A percentile compares a stretch with the other conserved stretches of the same genome.
These are phyloP conservation scores for Amanita thiersii DNA, from an alignment of 768 basidiomycete species.

Conservation along the genomic window DNA sequence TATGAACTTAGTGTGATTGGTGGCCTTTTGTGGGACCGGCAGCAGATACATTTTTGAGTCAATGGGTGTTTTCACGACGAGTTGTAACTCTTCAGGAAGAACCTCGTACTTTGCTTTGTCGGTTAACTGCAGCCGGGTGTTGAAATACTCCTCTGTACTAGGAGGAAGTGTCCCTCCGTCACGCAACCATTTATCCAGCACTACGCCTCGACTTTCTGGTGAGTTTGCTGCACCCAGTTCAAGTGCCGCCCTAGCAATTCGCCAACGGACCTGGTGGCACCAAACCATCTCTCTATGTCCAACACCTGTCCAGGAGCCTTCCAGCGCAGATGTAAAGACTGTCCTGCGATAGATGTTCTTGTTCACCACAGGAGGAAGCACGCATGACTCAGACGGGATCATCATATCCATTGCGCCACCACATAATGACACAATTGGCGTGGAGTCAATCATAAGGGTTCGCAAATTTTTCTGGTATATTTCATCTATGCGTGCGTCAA, in stretches of 20 bases:
- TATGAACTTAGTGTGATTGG: slow-evolving; percentile 26
- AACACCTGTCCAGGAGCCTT: slow-evolving; percentile 92
- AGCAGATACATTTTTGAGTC: slow-evolving; percentile 42
- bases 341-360: slow-evolving; percentile 40
- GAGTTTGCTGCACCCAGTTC: slow-evolving; percentile 42
- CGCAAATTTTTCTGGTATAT: slow-evolving; percentile 49
- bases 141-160: background rate
- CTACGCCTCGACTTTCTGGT: slow-evolving; percentile 18
- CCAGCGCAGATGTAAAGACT: slow-evolving; percentile 79
- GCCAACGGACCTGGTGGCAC: slow-evolving; percentile 96
- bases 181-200: slow-evolving; percentile 63
- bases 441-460: slow-evolving; percentile 35
- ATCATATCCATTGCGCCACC: slow-evolving; percentile 90
- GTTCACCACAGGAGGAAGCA: slow-evolving; percentile 32
- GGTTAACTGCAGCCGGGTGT: slow-evolving; percentile 3
- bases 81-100: slow-evolving; percentile 25
- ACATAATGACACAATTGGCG: slow-evolving; percentile 76
- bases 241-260: slow-evolving; percentile 71
- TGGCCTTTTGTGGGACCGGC: slow-evolving; percentile 25
- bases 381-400: slow-evolving; percentile 87
- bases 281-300: slow-evolving; percentile 97
- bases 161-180: slow-evolving; percentile 46
- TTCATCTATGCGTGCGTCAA: slow-evolving; percentile 73
- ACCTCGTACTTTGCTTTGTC: slow-evolving; percentile 23
- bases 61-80: slow-evolving; percentile 37